A percentile compares a stretch with the other conserved stretches of the same genome.
Conservation (phyloP, 768 basidiomycete species). For the Glaciozyma martinii region DNA sequence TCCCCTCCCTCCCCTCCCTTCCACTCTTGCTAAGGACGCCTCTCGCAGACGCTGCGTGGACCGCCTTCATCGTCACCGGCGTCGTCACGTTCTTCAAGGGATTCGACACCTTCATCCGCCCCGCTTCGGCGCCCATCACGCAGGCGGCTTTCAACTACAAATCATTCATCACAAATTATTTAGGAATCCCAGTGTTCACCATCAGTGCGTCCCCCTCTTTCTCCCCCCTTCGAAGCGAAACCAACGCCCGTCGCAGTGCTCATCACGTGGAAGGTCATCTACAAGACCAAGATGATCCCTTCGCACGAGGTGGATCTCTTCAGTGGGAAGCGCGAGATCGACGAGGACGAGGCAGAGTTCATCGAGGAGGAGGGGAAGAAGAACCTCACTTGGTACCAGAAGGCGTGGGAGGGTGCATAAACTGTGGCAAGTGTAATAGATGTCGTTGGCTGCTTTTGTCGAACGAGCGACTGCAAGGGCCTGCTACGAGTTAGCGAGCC, state of each 20-base stretch:
- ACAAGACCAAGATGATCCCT: constrained; percentile 27
- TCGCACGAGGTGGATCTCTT: constrained; percentile 32
- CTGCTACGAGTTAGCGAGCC: too few relatives aligned
- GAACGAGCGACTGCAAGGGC: too few relatives aligned
- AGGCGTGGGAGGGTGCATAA: not conserved
- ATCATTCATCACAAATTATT: constrained; percentile 40
- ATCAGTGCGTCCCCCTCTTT: constrained; percentile 28
- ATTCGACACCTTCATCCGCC: constrained; percentile 20
- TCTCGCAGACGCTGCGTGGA: constrained; percentile 4
- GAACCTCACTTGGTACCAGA: not conserved
- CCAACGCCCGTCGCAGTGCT: not conserved
- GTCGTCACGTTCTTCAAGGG: constrained; percentile 36
- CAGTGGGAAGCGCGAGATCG: constrained; percentile 29
- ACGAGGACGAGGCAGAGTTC: constrained; percentile 24
- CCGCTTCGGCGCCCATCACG: not conserved
- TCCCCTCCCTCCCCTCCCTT: too few relatives aligned
- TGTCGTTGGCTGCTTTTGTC: too few relatives aligned
- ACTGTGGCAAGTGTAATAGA: too few relatives aligned
- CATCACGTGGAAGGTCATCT: constrained; percentile 21
- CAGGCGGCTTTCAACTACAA: constrained; percentile 15
- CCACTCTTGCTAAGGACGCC: too few relatives aligned
- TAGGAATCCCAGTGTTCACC: constrained; percentile 9
- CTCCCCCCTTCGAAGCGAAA: not conserved
- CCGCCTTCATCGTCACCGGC: constrained; percentile 22
- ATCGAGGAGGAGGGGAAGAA: constrained; percentile 8